These are phyloP conservation scores for Boletus chippewaensis DNA, from an alignment of 1,284 basidiomycete species.

Conservation along the genomic window DNA sequence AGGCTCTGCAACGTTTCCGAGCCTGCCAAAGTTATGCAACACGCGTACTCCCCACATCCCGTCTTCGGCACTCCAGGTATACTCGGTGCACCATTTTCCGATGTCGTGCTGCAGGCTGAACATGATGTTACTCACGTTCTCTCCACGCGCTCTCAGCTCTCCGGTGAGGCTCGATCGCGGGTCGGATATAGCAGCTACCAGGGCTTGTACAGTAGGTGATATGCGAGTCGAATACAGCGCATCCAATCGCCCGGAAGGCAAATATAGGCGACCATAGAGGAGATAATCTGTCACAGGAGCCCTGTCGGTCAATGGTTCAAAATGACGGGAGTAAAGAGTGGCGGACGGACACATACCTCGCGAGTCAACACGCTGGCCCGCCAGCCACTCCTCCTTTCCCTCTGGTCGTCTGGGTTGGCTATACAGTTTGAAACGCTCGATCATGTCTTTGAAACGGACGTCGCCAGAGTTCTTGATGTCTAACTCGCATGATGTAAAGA, in stretches of 20 bases:
- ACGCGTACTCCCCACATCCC: constrained; percentile 86
- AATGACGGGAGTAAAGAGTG: constrained; percentile 4
- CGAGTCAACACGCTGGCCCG: constrained; percentile 69
- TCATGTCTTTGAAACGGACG: constrained; percentile 82
- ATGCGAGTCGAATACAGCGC: constrained; percentile 84
- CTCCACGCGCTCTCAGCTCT: constrained; percentile 40
- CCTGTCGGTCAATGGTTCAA: constrained; percentile 21
- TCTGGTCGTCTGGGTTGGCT: constrained; percentile 72
- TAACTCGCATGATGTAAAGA: constrained; percentile 82
- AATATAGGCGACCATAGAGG: constrained; percentile 87
- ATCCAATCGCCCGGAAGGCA: constrained; percentile 83
- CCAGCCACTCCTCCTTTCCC: constrained; percentile 71
- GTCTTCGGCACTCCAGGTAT: constrained; percentile 91
- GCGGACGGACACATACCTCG: constrained; percentile 49
- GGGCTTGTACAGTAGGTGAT: constrained; percentile 61
- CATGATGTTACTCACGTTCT: constrained; percentile 69
- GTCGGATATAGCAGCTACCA: constrained; percentile 72
- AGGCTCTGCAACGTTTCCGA: constrained; percentile 34
- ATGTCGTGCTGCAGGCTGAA: constrained; percentile 88
- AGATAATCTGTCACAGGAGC: constrained; percentile 61
- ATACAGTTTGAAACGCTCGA: constrained; percentile 79
- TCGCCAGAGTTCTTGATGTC: constrained; percentile 64
- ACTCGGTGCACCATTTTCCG: constrained; percentile 90
- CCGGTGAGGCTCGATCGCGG: constrained; percentile 46
- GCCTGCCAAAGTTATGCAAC: constrained; percentile 88